Evolutionary conservation across 768 basidiomycete genomes (phyloP), one percentile per base, ranked within the genome.

Genomic region (Kwoniella heveanensis): DNA sequence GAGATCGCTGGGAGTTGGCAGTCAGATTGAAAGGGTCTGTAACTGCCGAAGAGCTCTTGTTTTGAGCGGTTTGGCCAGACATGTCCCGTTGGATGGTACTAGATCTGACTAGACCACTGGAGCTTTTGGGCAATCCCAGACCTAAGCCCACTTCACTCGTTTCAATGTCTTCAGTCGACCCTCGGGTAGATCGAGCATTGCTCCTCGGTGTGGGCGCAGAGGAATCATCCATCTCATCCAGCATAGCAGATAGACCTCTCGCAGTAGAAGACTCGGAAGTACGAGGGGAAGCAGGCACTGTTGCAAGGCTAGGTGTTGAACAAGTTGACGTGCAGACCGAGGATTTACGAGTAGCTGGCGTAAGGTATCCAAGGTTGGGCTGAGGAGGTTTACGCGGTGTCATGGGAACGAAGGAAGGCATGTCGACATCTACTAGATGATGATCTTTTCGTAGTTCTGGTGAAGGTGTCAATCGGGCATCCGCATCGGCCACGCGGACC

Each of bases 391-490:
- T 74, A 7, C 58, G 36, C 1, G 75, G 75, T 32, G 75, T 77
- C 56, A 67, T 66, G 2, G 75, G 75, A 1, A 77, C 66, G 54
- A 77, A 77, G 26, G n/a, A n/a, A n/a, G 71, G 54, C 36, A 77
- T 57, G 52, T 76, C 74, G 2, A 73, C 44, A 51, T 73, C 72
- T 27, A 25, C 32, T 12, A 64, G 52, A 44, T 61, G 52, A 44
- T 61, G 60, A n/a, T 62, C 44, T 22, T 48, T 32, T 30, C 29
- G 48, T 17, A 47, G 24, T 10, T 55, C 15, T 1, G 58, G 25
- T 5, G 30, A 21, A 22, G 30, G 27, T 29, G 56, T 12, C 0
- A 13, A 10, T 51, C 50, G 32, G 22, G 44, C 50, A 17, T 21
- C 12, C 1, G 24, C 22, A 24, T 22, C 15, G 19, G 39, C 39